Conservation (phyloP, 2,329 filamentous ascomycete genomes). For the Diaporthe eres region DNA sequence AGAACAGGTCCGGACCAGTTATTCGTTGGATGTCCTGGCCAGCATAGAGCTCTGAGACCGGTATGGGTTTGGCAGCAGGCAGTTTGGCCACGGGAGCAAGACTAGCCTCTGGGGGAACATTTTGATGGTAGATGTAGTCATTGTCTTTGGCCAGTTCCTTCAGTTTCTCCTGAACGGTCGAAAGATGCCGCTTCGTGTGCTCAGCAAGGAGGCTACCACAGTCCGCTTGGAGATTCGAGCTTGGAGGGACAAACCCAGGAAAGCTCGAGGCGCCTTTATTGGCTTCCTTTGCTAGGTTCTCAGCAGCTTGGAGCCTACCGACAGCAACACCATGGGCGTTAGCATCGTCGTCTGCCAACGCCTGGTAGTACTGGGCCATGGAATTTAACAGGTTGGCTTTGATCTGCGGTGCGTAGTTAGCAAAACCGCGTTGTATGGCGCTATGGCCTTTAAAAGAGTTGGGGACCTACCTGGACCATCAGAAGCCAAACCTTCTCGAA, state of each 20-base stretch:
- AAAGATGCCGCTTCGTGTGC: slow-evolving; percentile 84
- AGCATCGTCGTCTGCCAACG: slow-evolving; percentile 89
- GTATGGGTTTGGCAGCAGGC: slow-evolving; percentile 95
- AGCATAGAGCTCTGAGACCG: slow-evolving; percentile 95
- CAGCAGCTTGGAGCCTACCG: slow-evolving; percentile 84
- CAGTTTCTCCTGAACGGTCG: slow-evolving; percentile 85
- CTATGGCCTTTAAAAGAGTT: too few relatives aligned
- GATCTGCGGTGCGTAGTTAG: slow-evolving; percentile 59
- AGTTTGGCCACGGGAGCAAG: slow-evolving; percentile 88
- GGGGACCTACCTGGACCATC: slow-evolving; percentile 77
- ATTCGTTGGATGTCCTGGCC: slow-evolving; percentile 98
- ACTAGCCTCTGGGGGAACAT: slow-evolving; percentile 86
- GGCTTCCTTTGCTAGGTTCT: slow-evolving; percentile 83
- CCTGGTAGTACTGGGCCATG: slow-evolving; percentile 93
- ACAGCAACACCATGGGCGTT: slow-evolving; percentile 90
- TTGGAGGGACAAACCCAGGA: slow-evolving; percentile 82
- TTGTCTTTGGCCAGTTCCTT: slow-evolving; percentile 88
- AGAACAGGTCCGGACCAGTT: slow-evolving; percentile 96
- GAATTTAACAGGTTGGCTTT: slow-evolving; percentile 89
- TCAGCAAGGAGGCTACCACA: slow-evolving; percentile 82
- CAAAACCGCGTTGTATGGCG: not conserved
- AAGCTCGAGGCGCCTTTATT: slow-evolving; percentile 83
- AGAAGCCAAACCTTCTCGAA: slow-evolving; percentile 96
- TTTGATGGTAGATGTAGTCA: slow-evolving; percentile 98
- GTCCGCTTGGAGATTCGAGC: slow-evolving; percentile 87